Evolutionary conservation across 345 rosid genomes (phyloP), one percentile per base, ranked within the genome.

Genomic region (Syzygium aromaticum): DNA sequence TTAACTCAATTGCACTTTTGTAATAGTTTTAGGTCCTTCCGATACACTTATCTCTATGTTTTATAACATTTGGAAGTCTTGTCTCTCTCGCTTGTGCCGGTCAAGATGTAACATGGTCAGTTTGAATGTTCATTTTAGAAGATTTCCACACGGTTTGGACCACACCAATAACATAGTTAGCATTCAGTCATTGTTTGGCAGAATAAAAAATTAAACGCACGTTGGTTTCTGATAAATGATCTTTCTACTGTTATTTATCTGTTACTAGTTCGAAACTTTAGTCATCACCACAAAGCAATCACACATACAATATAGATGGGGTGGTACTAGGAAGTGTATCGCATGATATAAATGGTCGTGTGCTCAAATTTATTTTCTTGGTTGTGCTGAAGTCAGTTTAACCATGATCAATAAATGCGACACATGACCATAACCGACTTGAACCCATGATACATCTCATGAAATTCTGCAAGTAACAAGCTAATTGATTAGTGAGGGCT

Each of bases 1-100:
- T 7, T 8, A 25, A 54, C 25, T 1, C 11, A 21, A 54, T 7
- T 54, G 0, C 3, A 54, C 11, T 54, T 54, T 0, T 0, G 1
- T 21, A 0, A 54, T 0, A 54, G 4, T 54, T 54, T 21, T 54
- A 54, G 8, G 25, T 21, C 25, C 22, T 54, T 54, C 22, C 7
- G 0, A 11, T 38, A 54, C 11, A 54, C 57, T 38, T 1, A 2
- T 54, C 11, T 54, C 57, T 54, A 7, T 54, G 25, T 21, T 25
- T 54, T 54, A 54, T 54, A 54, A 54, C 25, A 54, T 54, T 21
- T 54, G 57, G 14, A 54, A 54, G 57, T 54, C 57, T 54, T 38
- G 40, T 54, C 59, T 54, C 25, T 54, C 25, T 2, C 3, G 25
- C 25, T 54, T 1, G 1, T 54, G 57, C 0, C 8, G 0, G 57